Conservation (phyloP, 2,329 filamentous ascomycete genomes). For the Calonectria montana region DNA sequence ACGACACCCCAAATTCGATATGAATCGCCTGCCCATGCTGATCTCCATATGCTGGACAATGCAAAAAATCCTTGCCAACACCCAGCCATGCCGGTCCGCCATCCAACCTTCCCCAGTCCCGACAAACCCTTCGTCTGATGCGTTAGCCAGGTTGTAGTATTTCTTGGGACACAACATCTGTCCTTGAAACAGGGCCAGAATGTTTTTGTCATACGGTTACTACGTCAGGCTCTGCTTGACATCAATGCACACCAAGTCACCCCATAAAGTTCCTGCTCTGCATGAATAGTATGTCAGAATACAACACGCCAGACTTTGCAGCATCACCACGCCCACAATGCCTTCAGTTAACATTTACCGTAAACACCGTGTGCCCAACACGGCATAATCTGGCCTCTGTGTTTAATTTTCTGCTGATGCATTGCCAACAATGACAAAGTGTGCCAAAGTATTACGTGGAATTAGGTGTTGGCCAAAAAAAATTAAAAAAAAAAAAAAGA, state of each 20-base stretch:
- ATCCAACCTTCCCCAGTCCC: slow-evolving; percentile 12
- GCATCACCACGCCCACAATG: no score
- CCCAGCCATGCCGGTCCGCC: background rate
- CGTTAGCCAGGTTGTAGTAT: slow-evolving; percentile 10
- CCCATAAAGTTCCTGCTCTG: background rate
- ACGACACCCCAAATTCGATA: slow-evolving; percentile 7
- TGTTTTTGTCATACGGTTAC: background rate
- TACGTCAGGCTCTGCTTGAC: background rate
- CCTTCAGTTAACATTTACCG: no score
- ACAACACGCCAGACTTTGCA: background rate
- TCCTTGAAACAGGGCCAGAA: background rate
- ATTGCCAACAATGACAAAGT: no score
- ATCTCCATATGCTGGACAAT: slow-evolving; percentile 14
- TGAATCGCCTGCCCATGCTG: slow-evolving; percentile 12
- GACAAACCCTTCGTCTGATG: slow-evolving; percentile 11
- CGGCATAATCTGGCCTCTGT: background rate
- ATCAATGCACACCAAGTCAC: background rate
- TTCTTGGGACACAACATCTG: slow-evolving; percentile 7
- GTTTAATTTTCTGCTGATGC: no score
- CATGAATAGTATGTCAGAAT: background rate
- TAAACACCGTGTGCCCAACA: background rate
- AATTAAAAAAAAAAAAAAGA: no score
- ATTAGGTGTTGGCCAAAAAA: no score
- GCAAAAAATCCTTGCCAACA: slow-evolving; percentile 10
- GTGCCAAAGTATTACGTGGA: no score